Evolutionary conservation across 2,329 filamentous ascomycete genomes (phyloP).

Genomic region (Uncinocarpus reesii): DNA sequence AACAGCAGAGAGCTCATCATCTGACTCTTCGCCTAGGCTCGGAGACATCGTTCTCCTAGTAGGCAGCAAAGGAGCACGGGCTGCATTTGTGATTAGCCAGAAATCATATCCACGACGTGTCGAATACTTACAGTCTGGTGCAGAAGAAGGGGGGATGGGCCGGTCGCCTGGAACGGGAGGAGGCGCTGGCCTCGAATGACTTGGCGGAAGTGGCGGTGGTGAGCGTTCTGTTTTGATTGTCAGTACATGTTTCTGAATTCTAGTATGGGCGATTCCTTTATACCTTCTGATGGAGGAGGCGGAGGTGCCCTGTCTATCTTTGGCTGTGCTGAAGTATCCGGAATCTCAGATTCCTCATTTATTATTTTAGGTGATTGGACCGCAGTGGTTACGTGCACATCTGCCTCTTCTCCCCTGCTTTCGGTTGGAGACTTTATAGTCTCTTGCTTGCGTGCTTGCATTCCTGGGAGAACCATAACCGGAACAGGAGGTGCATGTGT

Average conservation of each 20-base stretch:
- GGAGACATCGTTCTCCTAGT: slow-evolving; percentile 51
- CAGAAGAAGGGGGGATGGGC: slow-evolving; percentile 27
- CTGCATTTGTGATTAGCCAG: slow-evolving; percentile 37
- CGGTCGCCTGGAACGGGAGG: slow-evolving; percentile 29
- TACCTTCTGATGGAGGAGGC: slow-evolving; percentile 45
- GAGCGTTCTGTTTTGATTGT: slow-evolving; percentile 20
- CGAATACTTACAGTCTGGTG: slow-evolving; percentile 47
- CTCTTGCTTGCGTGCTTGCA: slow-evolving; percentile 42
- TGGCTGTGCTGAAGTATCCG: slow-evolving; percentile 20
- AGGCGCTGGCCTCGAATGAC: slow-evolving; percentile 32
- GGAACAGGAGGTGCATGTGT: slow-evolving; percentile 39
- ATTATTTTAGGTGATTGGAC: slow-evolving; percentile 9
- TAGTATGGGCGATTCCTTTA: slow-evolving; percentile 18
- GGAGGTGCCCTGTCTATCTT: slow-evolving; percentile 36
- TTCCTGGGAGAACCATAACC: slow-evolving; percentile 52
- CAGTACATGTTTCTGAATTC: not conserved
- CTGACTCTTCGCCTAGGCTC: slow-evolving; percentile 72
- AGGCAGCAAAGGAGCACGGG: slow-evolving; percentile 49
- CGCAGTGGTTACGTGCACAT: not conserved
- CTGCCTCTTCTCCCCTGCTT: not conserved
- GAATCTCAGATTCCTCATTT: slow-evolving; percentile 18
- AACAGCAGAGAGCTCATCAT: slow-evolving; percentile 63
- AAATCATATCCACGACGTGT: not conserved
- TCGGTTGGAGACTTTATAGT: slow-evolving; percentile 5
- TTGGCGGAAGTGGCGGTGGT: slow-evolving; percentile 30